Conservation (phyloP, 345 rosid genomes). For the Crucihimalaya himalaica region DNA sequence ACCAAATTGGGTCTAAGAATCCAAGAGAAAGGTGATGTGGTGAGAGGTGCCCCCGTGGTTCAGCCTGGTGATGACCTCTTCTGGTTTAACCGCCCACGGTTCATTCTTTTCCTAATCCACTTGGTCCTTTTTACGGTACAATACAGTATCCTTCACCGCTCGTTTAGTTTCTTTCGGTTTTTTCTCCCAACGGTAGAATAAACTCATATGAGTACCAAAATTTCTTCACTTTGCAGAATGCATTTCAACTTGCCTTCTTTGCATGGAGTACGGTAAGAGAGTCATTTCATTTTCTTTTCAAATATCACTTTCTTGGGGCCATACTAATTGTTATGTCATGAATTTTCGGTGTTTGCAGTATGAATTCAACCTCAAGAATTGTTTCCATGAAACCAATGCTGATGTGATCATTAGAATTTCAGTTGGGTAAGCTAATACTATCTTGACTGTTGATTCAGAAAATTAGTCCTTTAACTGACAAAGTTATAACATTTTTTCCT, state of each 20-base stretch:
- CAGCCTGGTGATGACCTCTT: constrained; percentile 91
- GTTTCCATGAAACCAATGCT: constrained; percentile 55
- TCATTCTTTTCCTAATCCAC: constrained; percentile 82
- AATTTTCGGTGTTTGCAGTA: constrained; percentile 54
- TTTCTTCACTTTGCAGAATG: constrained; percentile 55
- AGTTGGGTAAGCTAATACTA: constrained; percentile 61
- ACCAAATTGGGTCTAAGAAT: constrained; percentile 76
- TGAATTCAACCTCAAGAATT: constrained; percentile 47
- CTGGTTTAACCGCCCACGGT: constrained; percentile 81
- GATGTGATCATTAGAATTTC: constrained; percentile 64
- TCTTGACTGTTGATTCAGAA: background rate
- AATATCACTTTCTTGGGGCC: background rate
- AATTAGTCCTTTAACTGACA: constrained; percentile 1
- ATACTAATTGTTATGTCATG: constrained; percentile 11
- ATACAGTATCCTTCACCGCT: background rate
- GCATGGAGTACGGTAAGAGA: constrained; percentile 86
- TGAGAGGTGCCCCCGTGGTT: constrained; percentile 90
- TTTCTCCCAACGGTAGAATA: background rate
- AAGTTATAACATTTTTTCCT: background rate
- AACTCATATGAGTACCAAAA: constrained; percentile 16
- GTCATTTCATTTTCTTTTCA: constrained; percentile 9
- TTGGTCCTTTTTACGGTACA: constrained; percentile 84
- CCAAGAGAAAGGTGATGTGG: constrained; percentile 85
- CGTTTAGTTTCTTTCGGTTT: background rate
- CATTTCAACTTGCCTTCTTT: constrained; percentile 86